A percentile compares a stretch with the other conserved stretches of the same genome.
phyloP scores from a whole-genome alignment of 441 rosid genomes.

The Sinapis alba region DNA sequence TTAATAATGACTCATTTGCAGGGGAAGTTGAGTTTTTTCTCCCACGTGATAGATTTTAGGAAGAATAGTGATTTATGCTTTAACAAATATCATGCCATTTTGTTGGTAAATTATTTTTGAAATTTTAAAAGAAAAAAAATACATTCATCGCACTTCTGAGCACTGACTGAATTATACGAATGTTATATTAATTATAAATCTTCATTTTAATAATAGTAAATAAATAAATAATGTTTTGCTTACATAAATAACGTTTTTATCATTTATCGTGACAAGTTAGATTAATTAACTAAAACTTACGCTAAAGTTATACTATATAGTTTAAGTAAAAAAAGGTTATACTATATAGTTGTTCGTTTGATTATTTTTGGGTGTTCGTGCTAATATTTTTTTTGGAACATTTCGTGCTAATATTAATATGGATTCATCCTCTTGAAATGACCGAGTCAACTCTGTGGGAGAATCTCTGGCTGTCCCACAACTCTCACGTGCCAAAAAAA shows the following conservation, averaged over 20 bases:
- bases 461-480: constrained; percentile 30
- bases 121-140: background rate
- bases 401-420: background rate
- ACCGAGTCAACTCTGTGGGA: constrained; percentile 24
- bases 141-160: background rate
- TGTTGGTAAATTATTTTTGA: background rate
- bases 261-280: background rate
- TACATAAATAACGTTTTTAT: background rate
- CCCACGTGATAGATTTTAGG: background rate
- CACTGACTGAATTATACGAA: background rate
- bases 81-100: background rate
- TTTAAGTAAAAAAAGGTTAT: no score
- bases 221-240: background rate
- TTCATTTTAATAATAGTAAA: background rate
- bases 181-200: background rate
- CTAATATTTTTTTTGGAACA: background rate
- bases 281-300: background rate
- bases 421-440: constrained; percentile 2
- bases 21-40: background rate
- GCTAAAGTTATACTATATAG: background rate
- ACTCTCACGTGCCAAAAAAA: constrained; percentile 35
- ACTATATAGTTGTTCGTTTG: background rate
- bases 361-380: background rate
- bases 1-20: background rate
- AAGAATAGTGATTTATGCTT: background rate